phyloP scores from a whole-genome alignment of 371 early-diverging fungal genomes.

The Mortierella sp. region DNA sequence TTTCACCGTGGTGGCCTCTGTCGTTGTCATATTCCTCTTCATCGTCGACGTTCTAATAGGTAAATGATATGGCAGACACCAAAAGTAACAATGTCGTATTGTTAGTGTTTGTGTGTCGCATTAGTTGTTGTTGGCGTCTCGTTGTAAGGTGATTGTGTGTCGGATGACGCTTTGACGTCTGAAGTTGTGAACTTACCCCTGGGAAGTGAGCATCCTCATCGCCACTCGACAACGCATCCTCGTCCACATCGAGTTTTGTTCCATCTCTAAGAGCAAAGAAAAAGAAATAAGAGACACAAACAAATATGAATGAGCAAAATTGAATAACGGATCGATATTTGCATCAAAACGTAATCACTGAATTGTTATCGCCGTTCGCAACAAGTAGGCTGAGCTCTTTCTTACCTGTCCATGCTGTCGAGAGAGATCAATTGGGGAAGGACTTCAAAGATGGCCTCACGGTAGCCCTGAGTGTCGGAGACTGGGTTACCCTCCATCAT shows the following conservation, averaged over 20 bases:
- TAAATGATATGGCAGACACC: background rate
- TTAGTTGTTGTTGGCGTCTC: background rate
- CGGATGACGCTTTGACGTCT: conserved; percentile 1
- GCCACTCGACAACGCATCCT: conserved; percentile 24
- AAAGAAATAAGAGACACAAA: background rate
- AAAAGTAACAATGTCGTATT: background rate
- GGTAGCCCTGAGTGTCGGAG: conserved; percentile 30
- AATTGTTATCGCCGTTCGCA: background rate
- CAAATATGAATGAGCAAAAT: background rate
- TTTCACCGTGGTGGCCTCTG: conserved; percentile 15
- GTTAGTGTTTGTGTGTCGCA: background rate
- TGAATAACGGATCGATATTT: background rate
- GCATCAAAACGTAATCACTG: background rate
- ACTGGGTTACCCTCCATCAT: conserved; percentile 32
- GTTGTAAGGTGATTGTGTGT: background rate
- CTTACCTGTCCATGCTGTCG: conserved; percentile 50
- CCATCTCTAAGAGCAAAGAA: conserved; percentile 37
- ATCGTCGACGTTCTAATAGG: conserved; percentile 12
- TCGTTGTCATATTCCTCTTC: conserved; percentile 23
- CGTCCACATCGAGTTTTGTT: conserved; percentile 26
- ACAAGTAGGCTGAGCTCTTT: too few species aligned
- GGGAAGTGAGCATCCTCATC: conserved; percentile 27
- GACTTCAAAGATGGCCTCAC: conserved; percentile 39
- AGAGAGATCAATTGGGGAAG: conserved; percentile 50
- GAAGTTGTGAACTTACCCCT: conserved; percentile 17